Base-by-base conservation (phyloP, 2,329 filamentous ascomycete species). In the Fusarium bulbicola region DNA sequence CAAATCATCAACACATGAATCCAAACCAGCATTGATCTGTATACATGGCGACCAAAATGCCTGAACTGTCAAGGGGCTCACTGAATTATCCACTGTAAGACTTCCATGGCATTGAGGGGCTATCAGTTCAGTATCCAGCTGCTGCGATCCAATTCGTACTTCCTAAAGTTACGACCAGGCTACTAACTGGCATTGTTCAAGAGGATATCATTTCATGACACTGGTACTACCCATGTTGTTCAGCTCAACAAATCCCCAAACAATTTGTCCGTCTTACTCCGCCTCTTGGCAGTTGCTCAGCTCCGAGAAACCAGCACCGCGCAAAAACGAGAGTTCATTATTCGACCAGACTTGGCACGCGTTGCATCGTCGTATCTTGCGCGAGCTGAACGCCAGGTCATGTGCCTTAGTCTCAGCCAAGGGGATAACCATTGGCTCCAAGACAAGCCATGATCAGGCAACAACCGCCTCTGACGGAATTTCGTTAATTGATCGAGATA, bases 381-480 rank as follows among this genome's bases (percentile, higher is more conserved):
- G 61, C 74, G 76, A 62, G 54, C 40, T 47, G 53, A 53, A 69
- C 76, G 64, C 76, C 73, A 72, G 66, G 70, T 78, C 76, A 78
- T 76, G 75, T 78, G 76, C 66, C 37, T 26, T 46, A 30, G 58
- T 63, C 49, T 65, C 58, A 50, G n/a, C 36, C 50, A 14, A 21
- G 20, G 32, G n/a, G n/a, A 15, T 34, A 14, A 36, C 54, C 43
- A 76, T 74, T 74, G 72, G 70, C 34, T 37, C 62, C 47, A 57
- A 15, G 37, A 26, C 47, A 75, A 76, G 75, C 65, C 68, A 75
- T 70, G 18, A 11, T 46, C 66, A 76, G 72, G 72, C 72, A 77
- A 64, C 66, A 75, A 67, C 72, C 43, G 73, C 73, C 72, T 70
- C 68, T 62, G 60, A 66, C 58, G 57, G 56, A 46, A 49, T 30